Percentiles rank a stretch among this genome's conserved stretches.
Conservation (phyloP, 2,329 filamentous ascomycete species). For the Emydomyces testavorans region DNA sequence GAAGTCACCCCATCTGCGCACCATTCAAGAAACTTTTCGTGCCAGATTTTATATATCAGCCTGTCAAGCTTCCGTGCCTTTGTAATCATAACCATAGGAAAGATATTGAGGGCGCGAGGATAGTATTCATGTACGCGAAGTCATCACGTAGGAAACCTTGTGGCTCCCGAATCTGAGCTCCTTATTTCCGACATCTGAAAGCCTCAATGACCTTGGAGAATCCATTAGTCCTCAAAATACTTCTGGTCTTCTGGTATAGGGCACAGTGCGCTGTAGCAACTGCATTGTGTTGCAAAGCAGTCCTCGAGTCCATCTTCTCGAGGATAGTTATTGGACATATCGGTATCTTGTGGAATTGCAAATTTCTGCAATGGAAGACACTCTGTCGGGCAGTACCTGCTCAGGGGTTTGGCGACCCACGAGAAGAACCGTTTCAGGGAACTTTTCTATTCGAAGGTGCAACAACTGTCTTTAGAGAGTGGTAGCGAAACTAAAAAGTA, state of each 20-base stretch:
- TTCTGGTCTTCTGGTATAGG: slow-evolving; percentile 65
- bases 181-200: slow-evolving; percentile 63
- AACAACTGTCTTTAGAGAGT: slow-evolving; percentile 73
- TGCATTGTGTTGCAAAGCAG: slow-evolving; percentile 78
- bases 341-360: slow-evolving; percentile 57
- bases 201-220: slow-evolving; percentile 66
- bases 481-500: slow-evolving; percentile 73
- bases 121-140: slow-evolving; percentile 68
- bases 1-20: slow-evolving; percentile 76
- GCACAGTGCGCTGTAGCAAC: slow-evolving; percentile 69
- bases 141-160: slow-evolving; percentile 69
- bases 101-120: slow-evolving; percentile 65
- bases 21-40: slow-evolving; percentile 52
- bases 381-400: slow-evolving; percentile 26
- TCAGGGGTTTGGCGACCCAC: slow-evolving; percentile 46
- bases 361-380: slow-evolving; percentile 42
- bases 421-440: slow-evolving; percentile 34
- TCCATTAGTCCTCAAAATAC: slow-evolving; percentile 75
- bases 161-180: slow-evolving; percentile 53
- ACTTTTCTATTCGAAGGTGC: slow-evolving; percentile 66
- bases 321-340: slow-evolving; percentile 47
- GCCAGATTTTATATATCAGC: slow-evolving; percentile 37
- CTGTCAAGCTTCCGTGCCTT: slow-evolving; percentile 78
- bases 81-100: slow-evolving; percentile 64
- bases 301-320: slow-evolving; percentile 66